These are phyloP conservation scores for Loxodes magnus DNA, from an alignment of 73 alveolate genomes.

Conservation along the genomic window DNA sequence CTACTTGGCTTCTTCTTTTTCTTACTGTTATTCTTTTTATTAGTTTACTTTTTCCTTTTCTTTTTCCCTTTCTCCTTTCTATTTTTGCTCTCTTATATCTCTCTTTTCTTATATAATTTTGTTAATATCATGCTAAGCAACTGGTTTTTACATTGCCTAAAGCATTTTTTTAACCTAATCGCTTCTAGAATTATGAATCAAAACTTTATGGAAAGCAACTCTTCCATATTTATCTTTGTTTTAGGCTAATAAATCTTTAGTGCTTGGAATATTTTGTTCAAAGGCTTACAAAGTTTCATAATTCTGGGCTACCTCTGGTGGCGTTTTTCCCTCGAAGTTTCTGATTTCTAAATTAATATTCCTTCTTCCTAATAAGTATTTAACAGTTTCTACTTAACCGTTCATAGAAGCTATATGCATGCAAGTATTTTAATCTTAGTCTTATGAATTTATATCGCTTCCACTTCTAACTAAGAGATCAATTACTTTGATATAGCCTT, in stretches of 20 bases:
- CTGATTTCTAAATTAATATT: background rate
- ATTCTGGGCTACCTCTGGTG: conserved; percentile 4
- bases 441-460: background rate
- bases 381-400: no score
- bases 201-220: background rate
- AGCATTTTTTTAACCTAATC: conserved; percentile 9
- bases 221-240: background rate
- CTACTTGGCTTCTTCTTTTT: no score
- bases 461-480: background rate
- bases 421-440: background rate
- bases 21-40: no score
- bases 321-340: background rate
- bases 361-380: background rate
- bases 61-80: no score
- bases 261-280: background rate
- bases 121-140: no score
- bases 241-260: background rate
- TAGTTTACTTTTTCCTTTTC: no score
- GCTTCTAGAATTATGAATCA: conserved; percentile 3
- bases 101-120: no score
- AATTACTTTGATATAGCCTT: background rate
- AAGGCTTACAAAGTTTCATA: background rate
- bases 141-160: no score
- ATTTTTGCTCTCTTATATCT: no score
- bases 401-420: no score